Base-by-base conservation (phyloP, 2,329 filamentous ascomycete genomes). In the Botryosphaeria dothidea region DNA sequence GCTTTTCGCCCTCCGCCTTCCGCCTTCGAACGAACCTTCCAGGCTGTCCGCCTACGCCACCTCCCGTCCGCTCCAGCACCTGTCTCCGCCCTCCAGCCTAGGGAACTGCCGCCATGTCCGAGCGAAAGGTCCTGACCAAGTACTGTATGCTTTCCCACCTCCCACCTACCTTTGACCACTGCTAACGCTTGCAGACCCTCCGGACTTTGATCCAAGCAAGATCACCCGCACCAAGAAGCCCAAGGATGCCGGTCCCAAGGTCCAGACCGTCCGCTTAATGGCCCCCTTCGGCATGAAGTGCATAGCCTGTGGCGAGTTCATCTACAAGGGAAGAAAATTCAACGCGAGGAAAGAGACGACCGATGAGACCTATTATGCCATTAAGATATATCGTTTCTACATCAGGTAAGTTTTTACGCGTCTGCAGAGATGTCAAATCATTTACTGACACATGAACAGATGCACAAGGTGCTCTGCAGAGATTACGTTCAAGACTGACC, bases 311-410 rank as follows among this genome's bases (percentile, higher is more conserved):
- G 87, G 87, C 73, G 91, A 96, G 79, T 97, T 90, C 81, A 95
- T 96, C 73, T 56, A 56, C 83, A 92, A 92, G 71, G 93, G 93
- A 0, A 88, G 93, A 67, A 98, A 97, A 74, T 98, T 98, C 85
- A 98, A 98, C 79, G 90, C 92, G 2, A 86, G 92, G 38, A 99
- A 99, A 74, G 93, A 97, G 74, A 97, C 91, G 0, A 92, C 92
- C 0, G 91, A 95, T 21, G 91, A 97, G 72, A 91, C 90, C 70
- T 99, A 99, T 80, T 87, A 97, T 52, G 86, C 86, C 57, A 96
- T 98, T 67, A 87, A 92, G 67, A 93, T 96, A 68, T 95, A 90
- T 80, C 87, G 90, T 31, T 97, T 98, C 82, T 95, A 93, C 79
- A 96, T 41, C 38, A 41, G 31, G 31, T 34, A 34, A 34, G 31